Base-by-base conservation (phyloP, 805 yeast species). In the Wickerhamiella shivajii region DNA sequence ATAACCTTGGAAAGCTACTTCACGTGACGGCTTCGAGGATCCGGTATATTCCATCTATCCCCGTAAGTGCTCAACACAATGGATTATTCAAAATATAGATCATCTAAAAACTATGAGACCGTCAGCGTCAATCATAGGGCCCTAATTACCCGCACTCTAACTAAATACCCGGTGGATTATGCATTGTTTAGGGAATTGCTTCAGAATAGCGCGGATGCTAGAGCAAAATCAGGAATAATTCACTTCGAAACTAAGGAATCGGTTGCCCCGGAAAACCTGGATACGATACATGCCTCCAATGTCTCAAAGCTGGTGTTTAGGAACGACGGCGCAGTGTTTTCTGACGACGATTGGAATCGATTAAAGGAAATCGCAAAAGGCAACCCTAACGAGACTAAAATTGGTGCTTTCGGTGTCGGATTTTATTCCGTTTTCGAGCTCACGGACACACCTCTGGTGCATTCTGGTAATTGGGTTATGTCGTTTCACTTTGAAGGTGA, bases 391-490 rank as follows among this genome's bases (percentile, higher is more conserved):
- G 64, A 59, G 36, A 38, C 57, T 11, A 59, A 59, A 33, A 59
- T 59, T 20, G 64, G 64, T 9, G 64, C 64, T 2, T 59, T 59
- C 39, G 64, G 64, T 5, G 64, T 59, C 6, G 64, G 64, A 1
- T 77, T 74, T 49, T 78, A 78, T 52, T 68, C 77, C 2, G 70
- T 78, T 26, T 85, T 77, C 24, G 87, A 79, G 47, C 71, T 78
- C 70, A 77, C 78, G 40, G 84, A 78, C 46, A 83, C 77, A 48
- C 87, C 92, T 3, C 52, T 74, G 46, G 69, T 78, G 17, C 83
- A 56, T 22, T 57, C 63, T 2, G 64, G 64, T 3, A 29, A 37
- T 12, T 39, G 47, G 6, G 51, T 55, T 23, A 57, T 59, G 60
- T 41, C 48, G 5, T 59, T 59, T 39, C 48, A 48, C 28, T 59